Conservation (phyloP, 1,284 basidiomycete genomes). For the Trametes sp. region DNA sequence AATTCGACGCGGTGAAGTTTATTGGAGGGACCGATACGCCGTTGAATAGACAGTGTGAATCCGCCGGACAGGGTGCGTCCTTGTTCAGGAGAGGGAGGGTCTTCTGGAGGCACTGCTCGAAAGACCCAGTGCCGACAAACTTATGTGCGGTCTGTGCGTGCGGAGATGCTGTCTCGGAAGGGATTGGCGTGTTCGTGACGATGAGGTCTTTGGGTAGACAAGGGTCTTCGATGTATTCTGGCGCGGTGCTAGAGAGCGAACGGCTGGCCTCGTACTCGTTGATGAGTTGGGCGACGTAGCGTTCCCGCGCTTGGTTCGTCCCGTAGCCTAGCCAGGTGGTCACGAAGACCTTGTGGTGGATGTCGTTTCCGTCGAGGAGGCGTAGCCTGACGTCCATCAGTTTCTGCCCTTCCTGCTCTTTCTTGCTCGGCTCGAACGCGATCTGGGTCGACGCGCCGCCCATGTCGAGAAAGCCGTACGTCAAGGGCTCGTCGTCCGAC, state of each 20-base stretch:
- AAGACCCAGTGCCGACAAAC: slow-evolving; percentile 91
- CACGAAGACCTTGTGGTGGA: slow-evolving; percentile 94
- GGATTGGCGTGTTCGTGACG: slow-evolving; percentile 60
- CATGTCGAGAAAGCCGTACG: slow-evolving; percentile 99
- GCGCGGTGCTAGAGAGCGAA: slow-evolving; percentile 33
- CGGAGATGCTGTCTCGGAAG: slow-evolving; percentile 47
- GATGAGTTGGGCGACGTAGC: slow-evolving; percentile 82
- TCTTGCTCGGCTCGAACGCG: slow-evolving; percentile 85
- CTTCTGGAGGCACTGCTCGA: slow-evolving; percentile 81
- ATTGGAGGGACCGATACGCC: slow-evolving; percentile 94
- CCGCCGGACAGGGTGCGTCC: slow-evolving; percentile 81
- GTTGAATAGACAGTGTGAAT: slow-evolving; percentile 94
- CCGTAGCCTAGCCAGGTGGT: slow-evolving; percentile 99
- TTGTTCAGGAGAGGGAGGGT: slow-evolving; percentile 89
- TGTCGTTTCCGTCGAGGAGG: slow-evolving; percentile 85
- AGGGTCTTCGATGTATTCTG: slow-evolving; percentile 76
- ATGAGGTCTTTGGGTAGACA: slow-evolving; percentile 86
- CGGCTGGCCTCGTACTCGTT: slow-evolving; percentile 57
- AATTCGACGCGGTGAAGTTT: slow-evolving; percentile 90
- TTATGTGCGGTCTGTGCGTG: slow-evolving; percentile 61
- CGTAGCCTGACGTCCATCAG: slow-evolving; percentile 86
- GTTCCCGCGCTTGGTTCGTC: slow-evolving; percentile 93
- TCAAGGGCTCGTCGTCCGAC: slow-evolving; percentile 68
- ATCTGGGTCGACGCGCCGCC: slow-evolving; percentile 99
- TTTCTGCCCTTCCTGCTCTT: slow-evolving; percentile 64